phyloP scores from a whole-genome alignment of 257 asterid genomes.

The Gentiana dahurica region DNA sequence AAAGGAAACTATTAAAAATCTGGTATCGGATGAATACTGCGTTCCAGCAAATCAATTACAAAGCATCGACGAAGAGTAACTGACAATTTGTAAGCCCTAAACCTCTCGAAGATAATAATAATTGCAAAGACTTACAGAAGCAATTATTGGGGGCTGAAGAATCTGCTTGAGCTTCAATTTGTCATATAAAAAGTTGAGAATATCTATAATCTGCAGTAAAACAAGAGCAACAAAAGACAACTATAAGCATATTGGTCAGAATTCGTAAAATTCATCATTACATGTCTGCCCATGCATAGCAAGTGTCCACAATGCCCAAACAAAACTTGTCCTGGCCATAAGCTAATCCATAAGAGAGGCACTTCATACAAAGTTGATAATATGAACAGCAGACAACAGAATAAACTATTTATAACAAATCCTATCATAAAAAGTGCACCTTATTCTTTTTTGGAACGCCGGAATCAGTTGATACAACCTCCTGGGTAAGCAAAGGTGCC shows the following conservation, averaged over 20 bases:
- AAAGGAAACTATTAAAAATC: no score
- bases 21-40: no score
- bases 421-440: conserved; percentile 22
- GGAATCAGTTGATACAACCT: conserved; percentile 30
- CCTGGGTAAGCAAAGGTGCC: conserved; percentile 59
- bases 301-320: no score
- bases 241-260: not conserved
- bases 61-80: no score
- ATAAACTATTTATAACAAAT: not conserved
- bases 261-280: not conserved
- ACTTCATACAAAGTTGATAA: not conserved
- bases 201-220: conserved; percentile 46
- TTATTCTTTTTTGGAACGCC: conserved; percentile 26
- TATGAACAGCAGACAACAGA: not conserved
- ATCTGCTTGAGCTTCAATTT: conserved; percentile 94
- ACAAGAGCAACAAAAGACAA: not conserved
- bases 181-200: conserved; percentile 62
- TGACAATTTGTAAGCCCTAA: no score
- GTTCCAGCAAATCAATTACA: no score
- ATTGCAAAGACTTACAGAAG: conserved; percentile 65
- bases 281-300: no score
- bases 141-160: conserved; percentile 92
- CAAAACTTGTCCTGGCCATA: not conserved
- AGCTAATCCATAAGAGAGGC: not conserved
- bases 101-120: no score